These are phyloP conservation scores for Candida golubevii DNA, from an alignment of 805 yeast genomes.

Conservation along the genomic window DNA sequence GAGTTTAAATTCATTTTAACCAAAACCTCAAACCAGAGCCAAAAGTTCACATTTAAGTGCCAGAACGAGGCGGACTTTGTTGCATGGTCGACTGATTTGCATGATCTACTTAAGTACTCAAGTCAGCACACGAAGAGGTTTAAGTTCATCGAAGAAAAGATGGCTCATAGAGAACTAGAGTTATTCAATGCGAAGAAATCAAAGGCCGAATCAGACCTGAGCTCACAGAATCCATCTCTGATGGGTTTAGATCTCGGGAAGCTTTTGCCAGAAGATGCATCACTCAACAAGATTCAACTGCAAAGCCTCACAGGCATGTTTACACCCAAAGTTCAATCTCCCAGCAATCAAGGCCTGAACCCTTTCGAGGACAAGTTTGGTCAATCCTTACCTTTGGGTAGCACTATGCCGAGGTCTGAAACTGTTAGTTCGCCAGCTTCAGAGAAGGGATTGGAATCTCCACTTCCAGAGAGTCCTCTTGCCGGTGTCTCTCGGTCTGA, in stretches of 20 bases:
- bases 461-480: conserved; percentile 6
- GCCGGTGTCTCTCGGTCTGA: neutral
- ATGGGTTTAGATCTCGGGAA: conserved; percentile 14
- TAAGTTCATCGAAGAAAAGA: conserved; percentile 41
- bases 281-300: conserved; percentile 10
- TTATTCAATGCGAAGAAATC: conserved; percentile 1
- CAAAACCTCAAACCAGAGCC: conserved; percentile 24
- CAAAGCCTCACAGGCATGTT: conserved; percentile 32
- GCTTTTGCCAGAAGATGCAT: conserved; percentile 13
- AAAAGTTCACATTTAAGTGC: conserved; percentile 42
- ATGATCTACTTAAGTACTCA: conserved; percentile 46
- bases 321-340: conserved; percentile 36
- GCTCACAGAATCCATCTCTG: conserved; percentile 4
- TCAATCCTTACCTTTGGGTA: conserved; percentile 4
- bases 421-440: conserved; percentile 6
- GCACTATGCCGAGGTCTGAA: conserved; percentile 1
- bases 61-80: conserved; percentile 39
- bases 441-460: conserved; percentile 5
- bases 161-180: conserved; percentile 20
- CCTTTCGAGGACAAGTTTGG: conserved; percentile 35
- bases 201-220: neutral
- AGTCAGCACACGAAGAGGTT: conserved; percentile 47
- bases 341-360: conserved; percentile 27
- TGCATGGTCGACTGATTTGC: conserved; percentile 54
- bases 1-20: conserved; percentile 32